Base-by-base conservation (phyloP, 179 eudicot species). In the Nepenthes alata region DNA sequence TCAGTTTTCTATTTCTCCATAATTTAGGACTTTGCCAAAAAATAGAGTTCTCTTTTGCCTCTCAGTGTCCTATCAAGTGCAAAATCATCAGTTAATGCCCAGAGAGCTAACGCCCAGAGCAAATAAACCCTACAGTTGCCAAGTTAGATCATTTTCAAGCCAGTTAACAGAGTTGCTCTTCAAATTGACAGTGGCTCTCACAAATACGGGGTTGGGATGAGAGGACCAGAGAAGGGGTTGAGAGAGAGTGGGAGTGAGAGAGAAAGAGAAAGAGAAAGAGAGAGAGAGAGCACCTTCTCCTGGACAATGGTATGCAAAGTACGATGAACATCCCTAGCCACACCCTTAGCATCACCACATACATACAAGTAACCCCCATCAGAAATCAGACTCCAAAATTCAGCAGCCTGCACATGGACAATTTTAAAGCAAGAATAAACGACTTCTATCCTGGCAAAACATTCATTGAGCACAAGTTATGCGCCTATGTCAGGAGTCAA, bases 261-360 rank as follows among this genome's bases (percentile, higher is more conserved):
- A 54, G 54, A 14, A 7, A n/a, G 60, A 50, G 36, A 5, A 14
- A 53, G 45, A 12, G 35, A 54, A 57, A 48, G 11, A 52, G 15
- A 7, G 15, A 55, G 57, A 14, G 1, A 13, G 53, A 54, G 54
- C 78, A 90, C 97, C 97, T 90, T 93, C 67, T 88, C 88, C 74
- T 84, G 88, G 60, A 81, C 81, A 57, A 89, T 89, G 59, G 91
- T 84, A 68, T 86, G 95, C 63, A 89, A 75, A 49, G 86, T 81
- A 39, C 95, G 79, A 61, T 89, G 96, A 16, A 89, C 96, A 72
- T 89, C 96, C 60, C 76, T 74, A 48, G 96, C 96, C 96, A 86
- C 86, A 67, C 90, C 91, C 77, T 86, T 89, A 56, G 96, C 96
- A 78, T 88, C 96, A 55, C 96, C 96, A 71, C 96, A 88, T 11